phyloP scores from a whole-genome alignment of 345 rosid genomes.

The Boechera stricta region DNA sequence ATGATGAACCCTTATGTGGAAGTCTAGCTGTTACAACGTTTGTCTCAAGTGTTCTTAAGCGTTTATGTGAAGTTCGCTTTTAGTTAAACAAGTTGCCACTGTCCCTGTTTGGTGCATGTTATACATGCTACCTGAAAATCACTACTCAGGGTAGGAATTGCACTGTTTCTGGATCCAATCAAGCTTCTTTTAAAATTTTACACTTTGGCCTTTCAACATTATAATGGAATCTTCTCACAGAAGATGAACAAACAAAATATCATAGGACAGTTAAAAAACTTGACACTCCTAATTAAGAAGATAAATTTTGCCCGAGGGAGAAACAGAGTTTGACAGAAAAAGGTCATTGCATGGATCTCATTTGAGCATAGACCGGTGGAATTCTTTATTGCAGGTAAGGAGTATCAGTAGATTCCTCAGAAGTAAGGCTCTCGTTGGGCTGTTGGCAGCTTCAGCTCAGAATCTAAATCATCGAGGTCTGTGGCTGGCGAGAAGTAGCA shows the following conservation, averaged over 20 bases:
- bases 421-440: conserved; percentile 67
- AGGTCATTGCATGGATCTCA: conserved; percentile 27
- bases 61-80: conserved; percentile 29
- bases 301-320: neutral
- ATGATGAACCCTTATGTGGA: neutral
- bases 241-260: conserved; percentile 1
- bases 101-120: neutral
- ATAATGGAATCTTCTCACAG: conserved; percentile 14
- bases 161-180: conserved; percentile 16
- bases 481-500: conserved; percentile 65
- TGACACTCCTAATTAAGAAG: conserved; percentile 37
- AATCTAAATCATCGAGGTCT: conserved; percentile 52
- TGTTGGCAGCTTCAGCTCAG: conserved; percentile 83
- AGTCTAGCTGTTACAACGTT: neutral
- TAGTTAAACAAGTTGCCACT: conserved; percentile 1
- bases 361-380: neutral
- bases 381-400: conserved; percentile 30
- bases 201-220: conserved; percentile 7
- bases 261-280: conserved; percentile 6
- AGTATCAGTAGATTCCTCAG: conserved; percentile 30
- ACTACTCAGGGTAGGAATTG: neutral
- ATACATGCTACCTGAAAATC: neutral
- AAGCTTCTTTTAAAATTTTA: conserved; percentile 18
- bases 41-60: conserved; percentile 9
- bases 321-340: conserved; percentile 33